Percentiles rank a stretch among this genome's conserved stretches.
Evolutionary conservation across 305 asterid species (phyloP).

Genomic region (Fraxinus sp.): DNA sequence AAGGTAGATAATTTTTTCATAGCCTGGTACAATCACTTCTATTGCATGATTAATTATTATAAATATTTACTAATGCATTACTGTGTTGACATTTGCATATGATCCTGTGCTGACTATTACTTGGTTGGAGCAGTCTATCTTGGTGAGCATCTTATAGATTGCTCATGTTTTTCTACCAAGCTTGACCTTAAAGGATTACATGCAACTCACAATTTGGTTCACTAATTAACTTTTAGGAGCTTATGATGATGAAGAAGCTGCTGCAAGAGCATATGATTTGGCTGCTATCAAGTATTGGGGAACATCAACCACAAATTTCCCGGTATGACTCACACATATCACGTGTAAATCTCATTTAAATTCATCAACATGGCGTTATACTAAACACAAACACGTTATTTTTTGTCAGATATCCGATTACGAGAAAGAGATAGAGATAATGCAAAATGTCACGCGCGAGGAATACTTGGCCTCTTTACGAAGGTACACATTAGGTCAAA

Average conservation of each 20-base stretch:
- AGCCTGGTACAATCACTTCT: neutral
- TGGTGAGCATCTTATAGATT: slow-evolving; percentile 36
- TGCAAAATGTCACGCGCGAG: slow-evolving; percentile 60
- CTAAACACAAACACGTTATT: neutral
- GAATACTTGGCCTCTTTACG: slow-evolving; percentile 73
- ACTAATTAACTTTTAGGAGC: slow-evolving; percentile 34
- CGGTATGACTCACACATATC: slow-evolving; percentile 27
- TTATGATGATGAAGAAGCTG: slow-evolving; percentile 55
- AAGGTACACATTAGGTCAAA: slow-evolving; percentile 38
- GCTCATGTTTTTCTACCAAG: neutral
- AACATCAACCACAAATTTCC: slow-evolving; percentile 49
- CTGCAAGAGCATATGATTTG: slow-evolving; percentile 59
- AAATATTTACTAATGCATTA: slow-evolving; percentile 17
- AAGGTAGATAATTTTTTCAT: slow-evolving; percentile 35
- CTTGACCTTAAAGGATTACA: neutral
- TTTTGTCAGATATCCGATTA: slow-evolving; percentile 53
- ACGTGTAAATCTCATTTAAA: neutral
- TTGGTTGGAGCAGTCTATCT: slow-evolving; percentile 49
- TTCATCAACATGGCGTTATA: neutral
- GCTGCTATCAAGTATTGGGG: slow-evolving; percentile 69
- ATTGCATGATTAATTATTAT: neutral
- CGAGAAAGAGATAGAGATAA: slow-evolving; percentile 52
- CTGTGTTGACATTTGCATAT: slow-evolving; percentile 8
- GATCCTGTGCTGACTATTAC: slow-evolving; percentile 19
- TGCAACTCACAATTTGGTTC: neutral